Base-by-base conservation (phyloP, 192 early-diverging fungal species). In the Gaertneriomyces sp. region DNA sequence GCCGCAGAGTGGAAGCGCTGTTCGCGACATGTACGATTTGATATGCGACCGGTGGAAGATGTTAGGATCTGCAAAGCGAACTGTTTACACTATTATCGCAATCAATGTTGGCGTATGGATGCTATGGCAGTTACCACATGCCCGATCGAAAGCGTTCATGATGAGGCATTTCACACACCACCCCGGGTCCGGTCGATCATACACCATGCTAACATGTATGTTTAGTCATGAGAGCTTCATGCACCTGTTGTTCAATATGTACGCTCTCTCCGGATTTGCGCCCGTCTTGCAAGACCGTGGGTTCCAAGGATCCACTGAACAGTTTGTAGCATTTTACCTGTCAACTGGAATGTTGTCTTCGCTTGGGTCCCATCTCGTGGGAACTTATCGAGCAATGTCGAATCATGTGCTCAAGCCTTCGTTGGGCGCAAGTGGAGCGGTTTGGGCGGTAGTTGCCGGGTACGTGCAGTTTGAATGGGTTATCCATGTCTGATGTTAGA, bases 201-300 rank as follows among this genome's bases (percentile, higher is more conserved):
- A 89, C 58, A 96, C 92, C 6, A 59, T 96, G 47, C 59, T 96
- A 41, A 93, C 94, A 1, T 83, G 81, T 42, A 78, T 81, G 20
- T 94, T 96, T 64, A 89, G 86, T 20, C 94, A 96, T 53, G 74
- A 81, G 45, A 80, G 79, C 9, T 45, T 90, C 6, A 76, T 85
- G 79, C 94, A 94, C 70, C 80, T 93, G 56, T 70, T 66, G 6
- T 87, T 94, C 74, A 94, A 94, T 74, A 91, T 88, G 80, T 67
- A 93, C 55, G 92, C 82, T 16, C 70, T 94, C 42, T 77, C 80
- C 47, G 64, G 73, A 1, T 78, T 75, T 58, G 57, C 57, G 10
- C 61, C 62, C 6, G 7, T 71, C 4, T 64, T 68, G 25, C 61
- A 78, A 42, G 42, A 63, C 33, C 40, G 19, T 7, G 40, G 17